Percentiles rank a stretch among this genome's conserved stretches.
phyloP scores from a whole-genome alignment of 257 asterid genomes.

The Phtheirospermum japonicum region DNA sequence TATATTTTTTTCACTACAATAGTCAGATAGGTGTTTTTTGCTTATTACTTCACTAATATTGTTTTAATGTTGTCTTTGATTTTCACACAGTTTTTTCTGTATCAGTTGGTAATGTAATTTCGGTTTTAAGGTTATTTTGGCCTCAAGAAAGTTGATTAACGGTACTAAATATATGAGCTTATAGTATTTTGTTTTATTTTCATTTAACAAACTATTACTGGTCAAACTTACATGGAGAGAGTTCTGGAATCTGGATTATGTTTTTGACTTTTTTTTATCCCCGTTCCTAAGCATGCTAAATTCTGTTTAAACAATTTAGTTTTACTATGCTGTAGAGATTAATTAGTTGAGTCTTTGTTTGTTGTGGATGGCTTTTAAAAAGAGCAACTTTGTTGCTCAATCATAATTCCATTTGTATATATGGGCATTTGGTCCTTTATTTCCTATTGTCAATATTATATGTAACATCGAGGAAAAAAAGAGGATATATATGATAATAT shows the following conservation, averaged over 20 bases:
- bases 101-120: slow-evolving; percentile 3
- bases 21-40: too few relatives aligned
- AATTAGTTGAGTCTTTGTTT: background rate
- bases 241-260: background rate
- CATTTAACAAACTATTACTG: background rate
- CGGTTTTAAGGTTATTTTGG: background rate
- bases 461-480: background rate
- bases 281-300: background rate
- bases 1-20: background rate
- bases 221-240: background rate
- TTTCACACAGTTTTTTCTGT: background rate
- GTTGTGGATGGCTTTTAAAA: background rate
- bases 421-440: background rate
- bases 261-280: background rate
- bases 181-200: background rate
- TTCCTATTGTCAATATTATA: background rate
- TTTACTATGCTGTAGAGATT: too few relatives aligned
- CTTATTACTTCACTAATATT: too few relatives aligned
- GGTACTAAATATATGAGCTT: background rate
- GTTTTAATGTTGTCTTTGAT: slow-evolving; percentile 8
- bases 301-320: background rate
- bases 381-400: background rate
- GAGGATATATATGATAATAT: background rate
- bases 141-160: slow-evolving; percentile 1
- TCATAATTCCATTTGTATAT: background rate